These are phyloP conservation scores for Candida palmyrensis DNA, from an alignment of 805 yeast genomes.

Conservation along the genomic window DNA sequence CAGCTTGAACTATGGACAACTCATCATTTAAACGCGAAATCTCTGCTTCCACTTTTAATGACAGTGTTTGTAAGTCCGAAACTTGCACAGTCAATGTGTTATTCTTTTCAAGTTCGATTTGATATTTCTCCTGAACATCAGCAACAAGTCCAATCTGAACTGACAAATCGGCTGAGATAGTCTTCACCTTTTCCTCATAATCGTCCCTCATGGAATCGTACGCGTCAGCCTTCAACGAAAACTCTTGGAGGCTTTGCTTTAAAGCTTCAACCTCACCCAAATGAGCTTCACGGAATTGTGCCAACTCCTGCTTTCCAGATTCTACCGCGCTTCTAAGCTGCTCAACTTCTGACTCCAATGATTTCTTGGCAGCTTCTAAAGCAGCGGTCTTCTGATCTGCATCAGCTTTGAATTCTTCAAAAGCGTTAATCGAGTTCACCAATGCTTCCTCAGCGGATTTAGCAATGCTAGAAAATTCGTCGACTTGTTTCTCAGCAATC, in stretches of 20 bases:
- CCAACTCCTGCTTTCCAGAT: slow-evolving; percentile 14
- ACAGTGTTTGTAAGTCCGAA: slow-evolving; percentile 11
- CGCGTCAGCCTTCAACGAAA: slow-evolving; percentile 24
- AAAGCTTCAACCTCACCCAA: slow-evolving; percentile 21
- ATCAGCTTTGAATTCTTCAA: slow-evolving; percentile 34
- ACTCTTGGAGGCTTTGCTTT: slow-evolving; percentile 17
- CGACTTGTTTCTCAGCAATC: slow-evolving; percentile 50
- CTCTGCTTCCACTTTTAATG: slow-evolving; percentile 11
- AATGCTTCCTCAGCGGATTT: slow-evolving; percentile 64
- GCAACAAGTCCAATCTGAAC: slow-evolving; percentile 43
- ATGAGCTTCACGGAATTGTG: slow-evolving; percentile 15
- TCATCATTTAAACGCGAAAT: slow-evolving; percentile 8
- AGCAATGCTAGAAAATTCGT: slow-evolving; percentile 61
- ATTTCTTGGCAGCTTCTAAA: slow-evolving; percentile 20
- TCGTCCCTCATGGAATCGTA: slow-evolving; percentile 29
- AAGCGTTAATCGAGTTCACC: slow-evolving; percentile 46
- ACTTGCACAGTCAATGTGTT: slow-evolving; percentile 42
- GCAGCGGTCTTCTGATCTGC: slow-evolving; percentile 15
- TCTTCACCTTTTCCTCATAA: slow-evolving; percentile 23
- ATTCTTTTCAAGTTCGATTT: slow-evolving; percentile 49
- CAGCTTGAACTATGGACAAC: slow-evolving; percentile 7
- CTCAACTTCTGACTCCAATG: slow-evolving; percentile 14
- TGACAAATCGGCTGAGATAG: slow-evolving; percentile 25
- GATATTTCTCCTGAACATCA: slow-evolving; percentile 51
- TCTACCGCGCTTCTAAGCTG: slow-evolving; percentile 17